Percentiles rank a stretch among this genome's conserved stretches.
These are phyloP conservation scores for Paulownia fortunei DNA, from an alignment of 257 asterid species.

Conservation along the genomic window DNA sequence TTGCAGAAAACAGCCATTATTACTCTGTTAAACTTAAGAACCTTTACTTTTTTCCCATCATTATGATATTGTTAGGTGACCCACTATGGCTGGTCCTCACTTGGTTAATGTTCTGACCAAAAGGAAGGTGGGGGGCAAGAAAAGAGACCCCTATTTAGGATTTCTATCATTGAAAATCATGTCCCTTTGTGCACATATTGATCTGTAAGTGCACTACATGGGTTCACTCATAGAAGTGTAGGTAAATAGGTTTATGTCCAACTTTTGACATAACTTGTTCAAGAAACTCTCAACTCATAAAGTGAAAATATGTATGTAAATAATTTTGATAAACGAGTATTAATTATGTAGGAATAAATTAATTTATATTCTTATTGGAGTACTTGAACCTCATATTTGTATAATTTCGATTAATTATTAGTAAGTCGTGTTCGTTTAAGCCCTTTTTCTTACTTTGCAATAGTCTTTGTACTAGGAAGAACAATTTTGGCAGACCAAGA, in stretches of 20 bases:
- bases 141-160: neutral
- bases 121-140: neutral
- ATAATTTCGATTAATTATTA: too few species aligned
- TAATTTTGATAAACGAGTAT: too few species aligned
- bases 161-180: neutral
- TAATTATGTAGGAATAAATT: too few species aligned
- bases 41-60: neutral
- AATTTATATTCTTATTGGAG: too few species aligned
- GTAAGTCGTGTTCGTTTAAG: too few species aligned
- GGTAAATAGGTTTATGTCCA: too few species aligned
- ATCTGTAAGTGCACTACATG: neutral
- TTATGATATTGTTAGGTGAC: conserved; percentile 33
- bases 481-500: neutral
- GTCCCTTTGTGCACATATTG: neutral
- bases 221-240: neutral
- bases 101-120: conserved; percentile 26
- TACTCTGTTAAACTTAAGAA: neutral
- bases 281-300: too few species aligned
- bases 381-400: too few species aligned
- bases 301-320: too few species aligned
- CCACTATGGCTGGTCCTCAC: conserved; percentile 21
- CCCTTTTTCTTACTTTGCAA: too few species aligned
- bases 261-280: too few species aligned
- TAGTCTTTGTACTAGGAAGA: neutral
- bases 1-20: conserved; percentile 11